Percentiles rank a stretch among this genome's conserved stretches.
Evolutionary conservation across 2,329 filamentous ascomycete species (phyloP).

Genomic region (Chaetoscypha palmicola): DNA sequence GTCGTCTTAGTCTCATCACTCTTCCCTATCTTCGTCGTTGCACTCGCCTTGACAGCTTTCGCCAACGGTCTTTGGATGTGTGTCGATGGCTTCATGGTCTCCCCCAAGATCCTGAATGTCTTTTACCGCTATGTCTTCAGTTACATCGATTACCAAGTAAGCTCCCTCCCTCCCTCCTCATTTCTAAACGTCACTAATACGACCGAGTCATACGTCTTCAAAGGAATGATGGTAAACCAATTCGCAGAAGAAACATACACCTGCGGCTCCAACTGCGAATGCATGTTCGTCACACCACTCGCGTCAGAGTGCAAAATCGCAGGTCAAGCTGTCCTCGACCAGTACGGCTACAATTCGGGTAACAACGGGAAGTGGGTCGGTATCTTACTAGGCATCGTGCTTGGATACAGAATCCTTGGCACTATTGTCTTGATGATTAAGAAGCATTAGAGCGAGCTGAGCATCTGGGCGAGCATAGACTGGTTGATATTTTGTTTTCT

Average conservation of each 20-base stretch:
- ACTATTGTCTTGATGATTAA: conserved; percentile 49
- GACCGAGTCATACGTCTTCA: conserved; percentile 61
- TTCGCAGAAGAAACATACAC: conserved; percentile 59
- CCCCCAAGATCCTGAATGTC: conserved; percentile 62
- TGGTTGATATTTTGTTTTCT: too few species aligned
- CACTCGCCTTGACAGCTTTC: conserved; percentile 73
- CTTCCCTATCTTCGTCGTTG: conserved; percentile 72
- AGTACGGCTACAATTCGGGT: conserved; percentile 62
- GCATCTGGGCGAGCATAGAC: too few species aligned
- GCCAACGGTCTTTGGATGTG: conserved; percentile 88
- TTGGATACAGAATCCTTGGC: conserved; percentile 63
- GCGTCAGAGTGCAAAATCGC: conserved; percentile 60
- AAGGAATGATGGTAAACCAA: conserved; percentile 92
- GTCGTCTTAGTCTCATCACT: conserved; percentile 69
- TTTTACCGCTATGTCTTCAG: conserved; percentile 87
- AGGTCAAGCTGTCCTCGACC: conserved; percentile 61
- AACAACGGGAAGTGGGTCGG: conserved; percentile 64
- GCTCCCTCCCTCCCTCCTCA: conserved; percentile 15
- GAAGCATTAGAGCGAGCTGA: conserved; percentile 25
- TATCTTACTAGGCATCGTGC: conserved; percentile 69
- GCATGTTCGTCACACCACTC: conserved; percentile 63
- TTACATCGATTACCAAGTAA: conserved; percentile 75
- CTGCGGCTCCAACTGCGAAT: conserved; percentile 46
- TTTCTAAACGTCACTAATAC: neutral
- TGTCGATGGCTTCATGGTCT: conserved; percentile 75